These are phyloP conservation scores for Allantophomopsis lycopodina DNA, from an alignment of 2,329 filamentous ascomycete species.

Conservation along the genomic window DNA sequence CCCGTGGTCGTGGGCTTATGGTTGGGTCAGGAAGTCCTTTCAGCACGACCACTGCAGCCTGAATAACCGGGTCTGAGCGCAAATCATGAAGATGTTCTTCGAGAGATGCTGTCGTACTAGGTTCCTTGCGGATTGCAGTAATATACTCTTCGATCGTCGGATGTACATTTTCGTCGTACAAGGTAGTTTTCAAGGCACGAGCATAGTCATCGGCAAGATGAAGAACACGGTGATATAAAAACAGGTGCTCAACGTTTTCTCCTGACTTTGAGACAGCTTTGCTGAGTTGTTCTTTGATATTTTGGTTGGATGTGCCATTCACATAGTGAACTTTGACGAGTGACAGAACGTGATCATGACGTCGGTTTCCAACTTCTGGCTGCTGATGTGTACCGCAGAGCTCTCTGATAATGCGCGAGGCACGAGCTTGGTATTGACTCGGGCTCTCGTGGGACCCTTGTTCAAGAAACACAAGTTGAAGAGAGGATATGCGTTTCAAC, in stretches of 20 bases:
- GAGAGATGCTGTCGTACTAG: neutral
- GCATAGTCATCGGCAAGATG: slow-evolving; percentile 43
- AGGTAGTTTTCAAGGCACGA: slow-evolving; percentile 31
- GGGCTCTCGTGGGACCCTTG: slow-evolving; percentile 39
- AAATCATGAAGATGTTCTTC: neutral
- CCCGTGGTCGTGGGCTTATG: slow-evolving; percentile 35
- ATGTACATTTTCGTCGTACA: slow-evolving; percentile 26
- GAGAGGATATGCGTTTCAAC: slow-evolving; percentile 34
- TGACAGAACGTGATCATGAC: slow-evolving; percentile 10
- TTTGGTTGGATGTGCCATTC: slow-evolving; percentile 32
- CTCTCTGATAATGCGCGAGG: slow-evolving; percentile 23
- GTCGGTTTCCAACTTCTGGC: slow-evolving; percentile 1
- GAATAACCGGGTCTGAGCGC: slow-evolving; percentile 5
- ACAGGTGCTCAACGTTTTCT: slow-evolving; percentile 1
- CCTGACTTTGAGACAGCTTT: neutral
- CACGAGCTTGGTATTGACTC: slow-evolving; percentile 31
- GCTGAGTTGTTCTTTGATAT: slow-evolving; percentile 28
- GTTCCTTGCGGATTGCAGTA: slow-evolving; percentile 25
- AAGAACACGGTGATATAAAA: slow-evolving; percentile 32
- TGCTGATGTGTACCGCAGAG: slow-evolving; percentile 14
- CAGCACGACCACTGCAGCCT: slow-evolving; percentile 26
- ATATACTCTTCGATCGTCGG: slow-evolving; percentile 33
- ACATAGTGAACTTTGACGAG: slow-evolving; percentile 31
- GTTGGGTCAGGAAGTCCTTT: slow-evolving; percentile 22
- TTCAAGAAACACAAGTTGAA: slow-evolving; percentile 38